phyloP scores from a whole-genome alignment of 441 rosid species.

The Arabidopsis lyrata region DNA sequence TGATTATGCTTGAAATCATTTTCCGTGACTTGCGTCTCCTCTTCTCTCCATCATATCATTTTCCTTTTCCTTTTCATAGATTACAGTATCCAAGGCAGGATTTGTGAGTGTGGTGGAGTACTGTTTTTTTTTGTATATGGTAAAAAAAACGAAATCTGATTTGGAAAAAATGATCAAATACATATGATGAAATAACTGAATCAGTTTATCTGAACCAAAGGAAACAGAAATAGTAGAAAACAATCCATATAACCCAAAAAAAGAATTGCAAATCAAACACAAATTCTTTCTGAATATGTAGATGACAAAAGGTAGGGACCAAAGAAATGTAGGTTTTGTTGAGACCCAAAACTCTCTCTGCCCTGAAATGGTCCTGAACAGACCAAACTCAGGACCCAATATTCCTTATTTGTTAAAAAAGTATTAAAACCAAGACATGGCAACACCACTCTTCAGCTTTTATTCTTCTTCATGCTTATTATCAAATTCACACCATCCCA shows the following conservation, averaged over 20 bases:
- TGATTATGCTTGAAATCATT: slow-evolving; percentile 39
- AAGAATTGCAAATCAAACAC: slow-evolving; percentile 4
- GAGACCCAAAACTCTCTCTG: too few species aligned
- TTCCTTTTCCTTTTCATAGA: background rate
- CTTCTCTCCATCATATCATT: slow-evolving; percentile 31
- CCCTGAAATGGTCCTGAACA: background rate
- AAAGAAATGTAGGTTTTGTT: slow-evolving; percentile 23
- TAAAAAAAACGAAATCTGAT: too few species aligned
- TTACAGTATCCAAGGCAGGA: slow-evolving; percentile 37
- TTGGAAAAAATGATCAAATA: background rate
- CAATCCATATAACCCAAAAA: background rate
- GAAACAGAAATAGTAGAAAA: too few species aligned
- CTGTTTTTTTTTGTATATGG: too few species aligned
- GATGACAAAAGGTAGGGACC: background rate
- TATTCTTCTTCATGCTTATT: background rate
- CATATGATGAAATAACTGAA: background rate
- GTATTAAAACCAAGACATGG: slow-evolving; percentile 16
- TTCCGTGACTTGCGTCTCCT: slow-evolving; percentile 43
- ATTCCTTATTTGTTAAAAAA: background rate
- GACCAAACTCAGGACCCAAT: background rate
- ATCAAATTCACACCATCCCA: slow-evolving; percentile 20
- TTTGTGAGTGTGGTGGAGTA: background rate
- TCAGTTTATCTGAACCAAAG: background rate
- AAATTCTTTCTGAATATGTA: background rate
- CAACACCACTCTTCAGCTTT: slow-evolving; percentile 27